Conservation (phyloP, 2,329 filamentous ascomycete genomes). For the Aspergillus fructus region DNA sequence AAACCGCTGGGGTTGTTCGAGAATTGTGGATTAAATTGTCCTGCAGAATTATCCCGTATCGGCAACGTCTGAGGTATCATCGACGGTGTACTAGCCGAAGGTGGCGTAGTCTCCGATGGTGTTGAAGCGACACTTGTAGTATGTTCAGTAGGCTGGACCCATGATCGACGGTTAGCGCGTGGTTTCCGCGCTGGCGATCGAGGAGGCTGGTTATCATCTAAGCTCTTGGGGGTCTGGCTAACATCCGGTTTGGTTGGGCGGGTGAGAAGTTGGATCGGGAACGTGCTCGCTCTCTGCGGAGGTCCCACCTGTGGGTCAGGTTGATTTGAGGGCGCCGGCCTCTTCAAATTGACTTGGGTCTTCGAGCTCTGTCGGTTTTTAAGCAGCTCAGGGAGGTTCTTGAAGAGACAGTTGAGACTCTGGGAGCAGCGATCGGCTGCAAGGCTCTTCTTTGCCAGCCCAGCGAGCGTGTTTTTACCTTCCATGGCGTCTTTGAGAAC, state of each 20-base stretch:
- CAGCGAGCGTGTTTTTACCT: conserved; percentile 77
- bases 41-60: conserved; percentile 24
- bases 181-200: conserved; percentile 21
- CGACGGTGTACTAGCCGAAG: conserved; percentile 15
- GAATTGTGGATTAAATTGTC: conserved; percentile 34
- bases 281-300: conserved; percentile 41
- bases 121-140: conserved; percentile 31
- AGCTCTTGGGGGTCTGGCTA: conserved; percentile 27
- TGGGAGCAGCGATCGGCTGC: conserved; percentile 83
- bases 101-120: conserved; percentile 24
- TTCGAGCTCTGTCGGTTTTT: conserved; percentile 54
- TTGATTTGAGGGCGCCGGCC: conserved; percentile 37
- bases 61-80: conserved; percentile 23
- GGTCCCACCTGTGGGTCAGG: conserved; percentile 22
- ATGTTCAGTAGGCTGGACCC: conserved; percentile 28
- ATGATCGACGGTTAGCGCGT: conserved; percentile 19
- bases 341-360: conserved; percentile 49
- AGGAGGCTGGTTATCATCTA: conserved; percentile 29
- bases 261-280: conserved; percentile 34
- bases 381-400: conserved; percentile 73
- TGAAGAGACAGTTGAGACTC: conserved; percentile 75
- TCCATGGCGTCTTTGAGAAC: conserved; percentile 82
- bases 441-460: conserved; percentile 78
- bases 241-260: conserved; percentile 25
- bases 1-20: conserved; percentile 33